Evolutionary conservation across 352 stramenopile genomes (phyloP), one percentile per base, ranked within the genome.

Genomic region (Globisporangium recalcitrans): DNA sequence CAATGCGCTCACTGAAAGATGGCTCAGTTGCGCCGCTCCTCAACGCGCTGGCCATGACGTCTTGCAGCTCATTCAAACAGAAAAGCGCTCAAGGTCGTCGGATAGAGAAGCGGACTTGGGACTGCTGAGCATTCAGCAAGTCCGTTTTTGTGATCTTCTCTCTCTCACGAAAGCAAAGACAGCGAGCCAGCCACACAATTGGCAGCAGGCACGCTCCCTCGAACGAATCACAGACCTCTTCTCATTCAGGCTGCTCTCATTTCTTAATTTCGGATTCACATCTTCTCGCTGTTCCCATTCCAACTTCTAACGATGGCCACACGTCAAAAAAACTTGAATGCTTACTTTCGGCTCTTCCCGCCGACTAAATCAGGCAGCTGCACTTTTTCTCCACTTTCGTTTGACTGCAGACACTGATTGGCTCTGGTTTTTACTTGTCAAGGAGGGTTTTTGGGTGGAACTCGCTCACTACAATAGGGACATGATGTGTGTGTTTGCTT

Each of bases 311-410:
- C 6, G 13, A 7, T 32, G 56, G n/a, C 52, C 21, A 32, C 24
- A 29, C 8, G 44, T 38, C 32, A 55, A 63, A 63, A 63, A 63
- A 63, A 63, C 47, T 63, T 63, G 27, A 63, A 63, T 60, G 5
- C 36, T 60, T 52, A 19, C 4, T 52, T 49, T 60, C 21, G 54
- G 54, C 4, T 4, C 2, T 7, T 21, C 6, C 19, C 5, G 1
- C 2, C 9, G 31, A 38, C 13, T 16, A 60, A 29, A 36, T 60
- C 32, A 27, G 54, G 54, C 24, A 7, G 0, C 3, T 16, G 10
- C 2, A 2, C 36, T 4, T 10, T 21, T 42, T 38, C 8, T 48
- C 9, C 38, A 5, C 16, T 9, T 22, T 7, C 16, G 42, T 53
- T 53, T 52, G 36, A 24, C 54, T 51, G 10, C 31, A 10, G 52